Evolutionary conservation across 345 rosid genomes (phyloP).

Genomic region (Gossypium longicalyx): DNA sequence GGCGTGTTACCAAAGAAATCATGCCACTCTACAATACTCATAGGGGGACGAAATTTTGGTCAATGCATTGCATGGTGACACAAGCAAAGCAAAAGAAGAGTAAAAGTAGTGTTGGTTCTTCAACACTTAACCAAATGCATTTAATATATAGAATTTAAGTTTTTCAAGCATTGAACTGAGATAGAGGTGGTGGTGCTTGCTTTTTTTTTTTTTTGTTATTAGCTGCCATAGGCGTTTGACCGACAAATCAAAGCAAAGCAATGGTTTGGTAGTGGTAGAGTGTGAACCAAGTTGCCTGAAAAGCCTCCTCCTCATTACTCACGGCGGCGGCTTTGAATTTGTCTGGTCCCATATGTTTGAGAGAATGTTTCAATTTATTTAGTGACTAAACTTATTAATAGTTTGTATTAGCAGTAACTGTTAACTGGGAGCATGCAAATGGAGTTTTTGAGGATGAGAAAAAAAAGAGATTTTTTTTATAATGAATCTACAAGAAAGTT

Average conservation of each 20-base stretch:
- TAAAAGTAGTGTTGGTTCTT: background rate
- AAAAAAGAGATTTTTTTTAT: background rate
- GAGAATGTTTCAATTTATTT: background rate
- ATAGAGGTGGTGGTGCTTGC: background rate
- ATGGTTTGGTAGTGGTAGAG: background rate
- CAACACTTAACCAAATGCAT: background rate
- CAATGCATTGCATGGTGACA: background rate
- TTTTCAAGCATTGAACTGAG: background rate
- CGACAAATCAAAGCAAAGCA: background rate
- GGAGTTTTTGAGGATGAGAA: background rate
- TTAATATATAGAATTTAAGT: background rate
- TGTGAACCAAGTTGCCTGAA: constrained; percentile 1
- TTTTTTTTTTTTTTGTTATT: background rate
- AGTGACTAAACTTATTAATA: background rate
- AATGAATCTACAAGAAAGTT: background rate
- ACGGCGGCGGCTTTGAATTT: constrained; percentile 9
- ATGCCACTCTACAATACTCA: background rate
- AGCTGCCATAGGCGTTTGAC: background rate
- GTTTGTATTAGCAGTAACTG: too few relatives aligned
- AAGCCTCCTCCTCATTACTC: background rate
- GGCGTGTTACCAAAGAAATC: background rate
- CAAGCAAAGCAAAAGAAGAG: background rate
- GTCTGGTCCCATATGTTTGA: background rate
- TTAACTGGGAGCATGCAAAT: background rate
- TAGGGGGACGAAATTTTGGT: background rate